A percentile compares a stretch with the other conserved stretches of the same genome.
Conservation (phyloP, 2,329 filamentous ascomycete genomes). For the Neopestalotiopsis rosae region DNA sequence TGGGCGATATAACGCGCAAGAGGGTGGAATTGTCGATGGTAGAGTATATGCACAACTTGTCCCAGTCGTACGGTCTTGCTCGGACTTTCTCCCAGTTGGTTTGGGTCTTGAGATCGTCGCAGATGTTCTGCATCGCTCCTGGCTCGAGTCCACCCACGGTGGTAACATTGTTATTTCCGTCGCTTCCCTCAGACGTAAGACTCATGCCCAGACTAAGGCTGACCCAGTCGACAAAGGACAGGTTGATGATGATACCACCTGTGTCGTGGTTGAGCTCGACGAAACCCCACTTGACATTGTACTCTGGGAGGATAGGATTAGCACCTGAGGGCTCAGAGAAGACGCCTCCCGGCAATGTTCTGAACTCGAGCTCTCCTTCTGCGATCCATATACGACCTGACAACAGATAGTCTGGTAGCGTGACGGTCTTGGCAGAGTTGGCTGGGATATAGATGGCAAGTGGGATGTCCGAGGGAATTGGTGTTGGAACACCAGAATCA, state of each 20-base stretch:
- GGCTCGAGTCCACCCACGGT: conserved; percentile 42
- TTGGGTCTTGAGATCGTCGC: conserved; percentile 27
- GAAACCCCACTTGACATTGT: conserved; percentile 48
- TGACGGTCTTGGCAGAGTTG: background rate
- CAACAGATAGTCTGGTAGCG: conserved; percentile 7
- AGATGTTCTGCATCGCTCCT: conserved; percentile 42
- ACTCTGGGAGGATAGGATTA: conserved; percentile 42
- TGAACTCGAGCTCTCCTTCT: conserved; percentile 39
- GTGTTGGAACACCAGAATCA: too few relatives aligned
- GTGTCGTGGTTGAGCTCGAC: conserved; percentile 44
- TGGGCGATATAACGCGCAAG: conserved; percentile 48
- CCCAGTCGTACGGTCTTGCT: conserved; percentile 25
- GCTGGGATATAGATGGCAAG: background rate
- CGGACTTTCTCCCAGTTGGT: conserved; percentile 18
- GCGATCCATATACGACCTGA: conserved; percentile 42
- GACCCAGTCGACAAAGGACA: conserved; percentile 56
- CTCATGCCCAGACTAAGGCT: conserved; percentile 52
- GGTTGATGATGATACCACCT: conserved; percentile 46
- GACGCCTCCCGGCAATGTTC: conserved; percentile 30
- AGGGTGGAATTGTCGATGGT: conserved; percentile 30
- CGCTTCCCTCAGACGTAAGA: conserved; percentile 40
- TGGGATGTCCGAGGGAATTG: background rate
- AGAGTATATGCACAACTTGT: conserved; percentile 44
- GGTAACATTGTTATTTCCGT: conserved; percentile 25
- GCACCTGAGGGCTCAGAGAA: conserved; percentile 50